phyloP scores from a whole-genome alignment of 1,284 basidiomycete genomes.

The Takashimella koratensis region DNA sequence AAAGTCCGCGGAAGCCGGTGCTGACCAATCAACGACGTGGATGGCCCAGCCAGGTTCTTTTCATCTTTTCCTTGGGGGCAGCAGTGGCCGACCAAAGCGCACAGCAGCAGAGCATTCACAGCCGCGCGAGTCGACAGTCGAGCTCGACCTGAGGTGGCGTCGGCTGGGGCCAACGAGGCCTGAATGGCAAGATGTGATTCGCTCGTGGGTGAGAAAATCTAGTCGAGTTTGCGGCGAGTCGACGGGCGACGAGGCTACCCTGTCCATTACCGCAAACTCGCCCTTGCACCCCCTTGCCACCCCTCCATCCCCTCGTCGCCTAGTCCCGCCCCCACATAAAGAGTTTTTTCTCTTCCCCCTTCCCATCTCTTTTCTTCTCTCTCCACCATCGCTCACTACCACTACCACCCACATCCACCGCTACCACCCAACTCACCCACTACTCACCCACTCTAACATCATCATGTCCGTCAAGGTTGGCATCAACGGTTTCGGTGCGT shows the following conservation, averaged over 20 bases:
- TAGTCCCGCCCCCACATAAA: too few species aligned
- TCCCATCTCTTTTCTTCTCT: conserved; percentile 9
- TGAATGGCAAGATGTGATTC: background rate
- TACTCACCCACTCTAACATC: conserved; percentile 7
- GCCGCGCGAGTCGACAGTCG: too few species aligned
- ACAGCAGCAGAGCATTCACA: too few species aligned
- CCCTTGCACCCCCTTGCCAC: too few species aligned
- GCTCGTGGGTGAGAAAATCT: background rate
- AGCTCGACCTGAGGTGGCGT: too few species aligned
- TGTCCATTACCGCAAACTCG: too few species aligned
- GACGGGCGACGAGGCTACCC: background rate
- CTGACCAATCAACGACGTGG: background rate
- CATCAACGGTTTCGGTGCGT: conserved; percentile 92
- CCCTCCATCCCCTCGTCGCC: too few species aligned
- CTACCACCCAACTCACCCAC: conserved; percentile 10
- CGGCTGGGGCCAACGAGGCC: too few species aligned
- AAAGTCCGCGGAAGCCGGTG: background rate
- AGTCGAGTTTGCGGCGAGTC: background rate
- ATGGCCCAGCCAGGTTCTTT: too few species aligned
- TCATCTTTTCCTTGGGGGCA: too few species aligned
- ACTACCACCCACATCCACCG: conserved; percentile 8
- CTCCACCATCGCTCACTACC: conserved; percentile 10
- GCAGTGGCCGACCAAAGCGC: background rate
- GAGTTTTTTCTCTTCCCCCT: conserved; percentile 8
- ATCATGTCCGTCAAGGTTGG: conserved; percentile 71